A percentile compares a stretch with the other conserved stretches of the same genome.
phyloP scores from a whole-genome alignment of 768 basidiomycete genomes.

The Rubroboletus pulcherrimus region DNA sequence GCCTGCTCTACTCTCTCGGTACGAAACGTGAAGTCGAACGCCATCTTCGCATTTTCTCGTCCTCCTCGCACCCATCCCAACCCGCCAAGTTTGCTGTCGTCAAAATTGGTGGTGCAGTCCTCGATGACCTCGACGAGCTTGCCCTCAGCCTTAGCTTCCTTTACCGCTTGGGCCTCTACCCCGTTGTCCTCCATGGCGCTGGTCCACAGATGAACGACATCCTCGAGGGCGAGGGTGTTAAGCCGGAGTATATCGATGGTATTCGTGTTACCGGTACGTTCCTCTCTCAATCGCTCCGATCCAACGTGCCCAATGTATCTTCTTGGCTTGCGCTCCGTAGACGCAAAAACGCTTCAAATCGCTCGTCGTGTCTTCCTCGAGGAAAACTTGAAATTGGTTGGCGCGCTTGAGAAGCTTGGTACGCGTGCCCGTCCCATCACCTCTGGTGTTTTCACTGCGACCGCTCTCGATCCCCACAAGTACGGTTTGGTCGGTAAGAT shows the following conservation, averaged over 20 bases:
- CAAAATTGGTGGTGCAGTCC: slow-evolving; percentile 96
- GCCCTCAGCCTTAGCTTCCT: slow-evolving; percentile 95
- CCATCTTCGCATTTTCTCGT: slow-evolving; percentile 96
- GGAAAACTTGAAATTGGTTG: slow-evolving; percentile 93
- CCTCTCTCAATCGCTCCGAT: not conserved
- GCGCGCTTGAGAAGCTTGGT: slow-evolving; percentile 88
- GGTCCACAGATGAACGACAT: slow-evolving; percentile 95
- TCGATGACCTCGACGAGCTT: slow-evolving; percentile 89
- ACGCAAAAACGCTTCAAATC: slow-evolving; percentile 90
- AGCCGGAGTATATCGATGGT: slow-evolving; percentile 96
- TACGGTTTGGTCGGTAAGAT: slow-evolving; percentile 97
- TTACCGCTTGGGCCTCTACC: slow-evolving; percentile 96
- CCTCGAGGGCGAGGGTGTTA: slow-evolving; percentile 86
- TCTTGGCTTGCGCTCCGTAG: slow-evolving; percentile 35
- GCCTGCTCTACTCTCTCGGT: slow-evolving; percentile 94
- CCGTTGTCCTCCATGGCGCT: slow-evolving; percentile 93
- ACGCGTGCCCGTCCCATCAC: slow-evolving; percentile 97
- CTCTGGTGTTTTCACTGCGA: slow-evolving; percentile 95
- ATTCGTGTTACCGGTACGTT: slow-evolving; percentile 89
- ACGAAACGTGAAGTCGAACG: slow-evolving; percentile 97
- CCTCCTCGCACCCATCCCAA: slow-evolving; percentile 83
- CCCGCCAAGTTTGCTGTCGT: slow-evolving; percentile 96
- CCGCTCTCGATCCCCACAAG: slow-evolving; percentile 91
- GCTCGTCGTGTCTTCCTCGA: slow-evolving; percentile 96
- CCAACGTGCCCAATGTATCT: not conserved